Percentiles rank a stretch among this genome's conserved stretches.
These are phyloP conservation scores for Boletus tylopilopsis DNA, from an alignment of 768 basidiomycete genomes.

Conservation along the genomic window DNA sequence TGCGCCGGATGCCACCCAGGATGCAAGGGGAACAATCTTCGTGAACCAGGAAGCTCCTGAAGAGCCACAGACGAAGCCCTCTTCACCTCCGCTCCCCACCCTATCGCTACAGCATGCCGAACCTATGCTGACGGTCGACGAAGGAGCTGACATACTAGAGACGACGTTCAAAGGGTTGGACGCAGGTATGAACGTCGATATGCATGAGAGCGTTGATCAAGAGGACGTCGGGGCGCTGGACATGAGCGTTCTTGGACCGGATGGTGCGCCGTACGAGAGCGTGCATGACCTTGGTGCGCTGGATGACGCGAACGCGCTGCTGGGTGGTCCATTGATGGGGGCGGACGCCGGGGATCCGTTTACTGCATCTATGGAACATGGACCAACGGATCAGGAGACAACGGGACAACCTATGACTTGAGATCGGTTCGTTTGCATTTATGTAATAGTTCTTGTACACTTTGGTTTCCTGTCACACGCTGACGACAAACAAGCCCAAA, in stretches of 20 bases:
- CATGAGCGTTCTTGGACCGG: slow-evolving; percentile 61
- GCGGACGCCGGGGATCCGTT: slow-evolving; percentile 62
- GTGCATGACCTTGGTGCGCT: slow-evolving; percentile 56
- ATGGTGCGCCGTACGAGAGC: slow-evolving; percentile 54
- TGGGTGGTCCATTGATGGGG: slow-evolving; percentile 62
- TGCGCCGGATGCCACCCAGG: slow-evolving; percentile 38
- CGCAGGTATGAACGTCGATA: slow-evolving; percentile 38
- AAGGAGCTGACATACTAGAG: slow-evolving; percentile 44
- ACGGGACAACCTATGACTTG: slow-evolving; percentile 9
- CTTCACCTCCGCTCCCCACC: slow-evolving; percentile 66
- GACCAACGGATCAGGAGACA: slow-evolving; percentile 9
- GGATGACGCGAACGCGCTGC: slow-evolving; percentile 46
- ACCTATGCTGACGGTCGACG: slow-evolving; percentile 38
- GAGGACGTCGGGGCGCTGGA: slow-evolving; percentile 51
- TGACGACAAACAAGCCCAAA: slow-evolving; percentile 23
- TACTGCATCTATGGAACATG: slow-evolving; percentile 26
- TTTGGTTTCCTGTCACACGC: not conserved
- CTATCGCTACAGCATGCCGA: slow-evolving; percentile 49
- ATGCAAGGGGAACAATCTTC: slow-evolving; percentile 35
- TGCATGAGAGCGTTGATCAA: slow-evolving; percentile 29
- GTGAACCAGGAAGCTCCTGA: slow-evolving; percentile 38
- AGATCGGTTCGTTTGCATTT: not conserved
- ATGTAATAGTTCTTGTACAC: too few relatives aligned
- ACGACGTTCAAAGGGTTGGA: slow-evolving; percentile 57
- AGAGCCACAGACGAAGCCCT: slow-evolving; percentile 56